Percentiles rank a stretch among this genome's conserved stretches.
Conservation (phyloP, 345 rosid genomes). For the Bretschneidera sinensis region DNA sequence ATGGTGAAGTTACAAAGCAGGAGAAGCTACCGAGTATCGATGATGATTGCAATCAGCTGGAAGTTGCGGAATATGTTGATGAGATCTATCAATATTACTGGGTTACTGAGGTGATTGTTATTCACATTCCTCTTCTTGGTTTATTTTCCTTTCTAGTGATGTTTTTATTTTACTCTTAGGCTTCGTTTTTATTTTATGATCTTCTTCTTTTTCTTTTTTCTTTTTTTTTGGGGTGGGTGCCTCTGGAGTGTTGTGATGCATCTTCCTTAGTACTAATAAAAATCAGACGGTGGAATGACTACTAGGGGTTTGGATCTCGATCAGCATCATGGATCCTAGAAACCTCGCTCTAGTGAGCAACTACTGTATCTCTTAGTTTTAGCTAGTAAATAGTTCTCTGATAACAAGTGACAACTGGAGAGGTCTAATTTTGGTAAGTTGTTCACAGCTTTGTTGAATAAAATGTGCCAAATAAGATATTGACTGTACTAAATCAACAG, state of each 20-base stretch:
- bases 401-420: too few relatives aligned
- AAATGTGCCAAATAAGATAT: too few relatives aligned
- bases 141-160: too few relatives aligned
- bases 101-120: conserved; percentile 65
- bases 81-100: conserved; percentile 89
- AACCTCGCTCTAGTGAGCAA: neutral
- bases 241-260: neutral
- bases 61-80: conserved; percentile 95
- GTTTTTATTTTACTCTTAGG: neutral
- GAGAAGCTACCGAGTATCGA: conserved; percentile 68
- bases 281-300: neutral
- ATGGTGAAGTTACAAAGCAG: conserved; percentile 34
- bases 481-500: too few relatives aligned
- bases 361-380: neutral
- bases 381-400: too few relatives aligned
- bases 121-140: neutral
- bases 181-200: neutral
- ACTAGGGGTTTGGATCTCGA: too few relatives aligned
- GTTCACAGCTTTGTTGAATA: too few relatives aligned
- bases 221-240: too few relatives aligned
- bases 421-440: too few relatives aligned
- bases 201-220: too few relatives aligned
- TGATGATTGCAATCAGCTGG: conserved; percentile 69
- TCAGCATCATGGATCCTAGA: neutral
- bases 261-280: too few relatives aligned